These are phyloP conservation scores for Oenanthe javanica DNA, from an alignment of 140 eudicot species.

Conservation along the genomic window DNA sequence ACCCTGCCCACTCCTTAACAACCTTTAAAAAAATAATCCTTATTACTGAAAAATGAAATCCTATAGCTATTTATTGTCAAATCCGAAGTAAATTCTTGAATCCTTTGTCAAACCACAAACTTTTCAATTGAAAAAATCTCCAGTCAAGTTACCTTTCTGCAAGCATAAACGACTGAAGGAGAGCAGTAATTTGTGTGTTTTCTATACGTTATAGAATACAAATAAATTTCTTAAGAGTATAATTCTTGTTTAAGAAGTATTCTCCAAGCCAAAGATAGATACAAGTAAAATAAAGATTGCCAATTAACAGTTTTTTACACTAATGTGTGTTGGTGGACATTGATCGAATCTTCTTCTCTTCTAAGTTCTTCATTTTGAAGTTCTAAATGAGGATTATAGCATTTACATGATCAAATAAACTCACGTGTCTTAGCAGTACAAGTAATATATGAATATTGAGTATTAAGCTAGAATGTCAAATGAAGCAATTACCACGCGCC, in stretches of 20 bases:
- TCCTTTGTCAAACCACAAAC: neutral
- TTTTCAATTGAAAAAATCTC: neutral
- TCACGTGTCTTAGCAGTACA: neutral
- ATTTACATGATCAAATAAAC: neutral
- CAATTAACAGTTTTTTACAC: neutral
- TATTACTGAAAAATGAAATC: neutral
- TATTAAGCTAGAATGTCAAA: neutral
- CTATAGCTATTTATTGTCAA: neutral
- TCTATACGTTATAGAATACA: neutral
- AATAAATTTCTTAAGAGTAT: neutral
- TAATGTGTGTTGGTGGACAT: neutral
- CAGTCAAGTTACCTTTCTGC: neutral
- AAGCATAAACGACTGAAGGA: neutral
- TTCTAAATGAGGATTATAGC: neutral
- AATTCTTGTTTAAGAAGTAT: neutral
- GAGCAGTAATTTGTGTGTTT: neutral
- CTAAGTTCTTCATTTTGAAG: neutral
- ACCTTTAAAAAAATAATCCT: neutral
- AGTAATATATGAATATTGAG: neutral
- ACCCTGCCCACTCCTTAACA: neutral
- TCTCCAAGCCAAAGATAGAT: neutral
- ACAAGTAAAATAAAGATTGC: neutral
- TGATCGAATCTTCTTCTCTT: neutral
- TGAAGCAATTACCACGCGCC: constrained; percentile 73
- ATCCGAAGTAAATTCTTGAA: neutral